phyloP scores from a whole-genome alignment of 208 protist genomes.

The Trypanosoma brucei region DNA sequence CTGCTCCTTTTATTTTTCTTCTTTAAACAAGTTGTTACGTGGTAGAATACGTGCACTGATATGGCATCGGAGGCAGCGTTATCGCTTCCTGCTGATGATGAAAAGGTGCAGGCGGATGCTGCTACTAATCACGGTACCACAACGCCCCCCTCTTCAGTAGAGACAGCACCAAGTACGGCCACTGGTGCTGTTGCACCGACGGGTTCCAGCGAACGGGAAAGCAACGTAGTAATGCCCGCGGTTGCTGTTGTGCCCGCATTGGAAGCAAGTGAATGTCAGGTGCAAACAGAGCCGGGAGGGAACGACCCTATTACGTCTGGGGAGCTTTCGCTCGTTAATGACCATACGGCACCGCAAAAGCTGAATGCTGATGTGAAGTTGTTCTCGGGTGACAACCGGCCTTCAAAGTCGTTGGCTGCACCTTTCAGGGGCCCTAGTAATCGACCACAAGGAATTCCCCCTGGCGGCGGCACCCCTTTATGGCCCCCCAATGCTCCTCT shows the following conservation, averaged over 20 bases:
- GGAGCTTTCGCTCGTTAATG: not conserved
- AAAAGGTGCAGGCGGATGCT: not conserved
- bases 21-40: not conserved
- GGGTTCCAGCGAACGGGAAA: no score
- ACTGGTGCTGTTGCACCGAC: no score
- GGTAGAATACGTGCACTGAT: not conserved
- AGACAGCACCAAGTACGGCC: no score
- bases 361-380: not conserved
- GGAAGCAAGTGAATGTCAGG: no score
- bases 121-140: not conserved
- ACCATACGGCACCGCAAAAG: no score
- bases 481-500: not conserved
- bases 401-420: not conserved
- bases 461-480: not conserved
- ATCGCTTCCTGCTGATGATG: not conserved
- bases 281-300: no score
- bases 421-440: not conserved
- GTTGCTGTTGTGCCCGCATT: no score
- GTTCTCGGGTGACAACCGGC: not conserved
- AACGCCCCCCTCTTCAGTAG: not conserved
- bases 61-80: not conserved
- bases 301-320: not conserved
- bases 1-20: constrained; percentile 11
- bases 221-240: no score
- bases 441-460: not conserved